Base-by-base conservation (phyloP, 2,329 filamentous ascomycete genomes). In the Sporothrix schenckii region DNA sequence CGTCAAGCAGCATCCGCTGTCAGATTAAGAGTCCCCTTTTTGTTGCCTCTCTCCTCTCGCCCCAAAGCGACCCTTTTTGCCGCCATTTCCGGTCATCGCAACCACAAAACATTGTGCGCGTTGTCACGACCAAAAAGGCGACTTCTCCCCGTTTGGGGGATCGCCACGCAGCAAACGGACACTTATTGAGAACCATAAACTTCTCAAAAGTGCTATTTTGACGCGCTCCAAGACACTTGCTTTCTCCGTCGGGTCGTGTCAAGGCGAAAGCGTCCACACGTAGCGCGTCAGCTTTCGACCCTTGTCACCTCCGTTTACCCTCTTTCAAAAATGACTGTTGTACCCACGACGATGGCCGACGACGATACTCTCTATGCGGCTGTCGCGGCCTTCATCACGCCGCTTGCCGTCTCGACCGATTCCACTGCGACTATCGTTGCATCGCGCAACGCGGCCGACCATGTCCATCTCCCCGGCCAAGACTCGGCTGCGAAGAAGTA, bases 381-480 rank as follows among this genome's bases (percentile, higher is more conserved):
- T 65, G 73, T 79, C 70, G 74, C 77, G 66, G 76, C 77, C 53
- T 66, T 79, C 39, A 70, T 80, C 71, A 77, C 76, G 72, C 74
- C 76, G 5, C 75, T 80, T 14, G 77, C 77, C 19, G 67, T 73
- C 58, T 75, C 77, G n/a, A 72, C 77, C 34, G 70, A 49, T 44
- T 72, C 61, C 44, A 72, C 68, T 30, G 72, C 68, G 50, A 70
- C 66, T 10, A 69, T 70, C 14, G 66, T 72, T 44, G 60, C 68
- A 19, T 72, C 72, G 44, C 54, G 56, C 47, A 56, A 81, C 71
- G 80, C 80, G 66, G 82, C 81, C 71, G 80, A 81, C 68, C 83
- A 86, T 74, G 85, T 94, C 77, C 86, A 86, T 73, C 86, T 98
- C 30, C 94, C 94, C 16, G 95, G 95, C 71, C 86, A 88, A 71